Evolutionary conservation across 2,329 filamentous ascomycete genomes (phyloP).

Genomic region (Trichoderma gracile): DNA sequence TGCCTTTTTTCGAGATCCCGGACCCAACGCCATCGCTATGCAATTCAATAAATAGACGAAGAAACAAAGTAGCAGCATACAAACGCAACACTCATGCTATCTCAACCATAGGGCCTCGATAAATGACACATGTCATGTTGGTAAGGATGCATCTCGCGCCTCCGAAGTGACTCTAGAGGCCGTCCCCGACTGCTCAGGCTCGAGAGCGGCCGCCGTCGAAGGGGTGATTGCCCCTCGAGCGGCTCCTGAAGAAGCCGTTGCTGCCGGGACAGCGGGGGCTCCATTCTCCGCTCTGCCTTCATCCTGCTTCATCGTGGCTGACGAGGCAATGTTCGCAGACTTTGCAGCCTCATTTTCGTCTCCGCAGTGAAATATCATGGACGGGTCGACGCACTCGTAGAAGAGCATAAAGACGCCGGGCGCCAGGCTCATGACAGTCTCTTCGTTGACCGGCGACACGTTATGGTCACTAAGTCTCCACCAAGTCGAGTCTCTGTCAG

Average conservation of each 20-base stretch:
- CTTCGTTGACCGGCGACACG: slow-evolving; percentile 72
- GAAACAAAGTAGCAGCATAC: neutral
- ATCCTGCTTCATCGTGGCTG: slow-evolving; percentile 2
- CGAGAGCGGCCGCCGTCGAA: neutral
- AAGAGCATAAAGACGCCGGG: slow-evolving; percentile 93
- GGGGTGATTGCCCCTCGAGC: neutral
- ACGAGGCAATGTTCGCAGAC: slow-evolving; percentile 25
- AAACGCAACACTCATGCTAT: neutral
- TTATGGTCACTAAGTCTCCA: slow-evolving; percentile 90
- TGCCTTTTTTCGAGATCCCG: neutral
- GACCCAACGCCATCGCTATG: slow-evolving; percentile 36
- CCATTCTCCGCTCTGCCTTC: slow-evolving; percentile 4
- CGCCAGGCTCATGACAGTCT: slow-evolving; percentile 70
- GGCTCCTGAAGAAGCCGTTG: neutral
- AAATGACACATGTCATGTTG: neutral
- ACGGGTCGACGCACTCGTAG: slow-evolving; percentile 73
- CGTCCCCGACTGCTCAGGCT: neutral
- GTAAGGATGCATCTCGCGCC: neutral
- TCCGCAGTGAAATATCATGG: slow-evolving; percentile 46
- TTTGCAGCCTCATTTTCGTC: slow-evolving; percentile 29
- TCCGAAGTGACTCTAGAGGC: neutral
- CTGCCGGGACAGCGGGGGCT: neutral
- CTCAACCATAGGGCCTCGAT: neutral
- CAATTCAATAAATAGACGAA: slow-evolving; percentile 10
- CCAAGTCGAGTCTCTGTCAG: slow-evolving; percentile 57